Evolutionary conservation across 2,329 filamentous ascomycete species (phyloP).

Genomic region (Emmonsiellopsis sp.): DNA sequence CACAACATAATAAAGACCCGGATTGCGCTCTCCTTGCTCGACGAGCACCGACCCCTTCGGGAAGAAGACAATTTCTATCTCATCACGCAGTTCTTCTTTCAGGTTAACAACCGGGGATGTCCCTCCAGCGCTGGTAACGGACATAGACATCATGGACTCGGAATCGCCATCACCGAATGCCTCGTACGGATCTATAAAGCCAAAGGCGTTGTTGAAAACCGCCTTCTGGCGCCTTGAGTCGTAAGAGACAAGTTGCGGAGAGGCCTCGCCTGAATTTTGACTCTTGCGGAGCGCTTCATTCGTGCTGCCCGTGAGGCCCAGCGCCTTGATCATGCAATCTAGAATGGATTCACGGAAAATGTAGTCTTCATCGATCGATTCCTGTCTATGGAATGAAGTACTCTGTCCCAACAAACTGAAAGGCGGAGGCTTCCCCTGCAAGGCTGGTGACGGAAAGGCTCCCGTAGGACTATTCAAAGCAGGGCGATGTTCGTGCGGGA

Average conservation of each 20-base stretch:
- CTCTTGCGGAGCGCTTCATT: conserved; percentile 56
- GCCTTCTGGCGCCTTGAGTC: conserved; percentile 74
- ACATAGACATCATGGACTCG: conserved; percentile 66
- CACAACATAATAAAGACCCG: conserved; percentile 92
- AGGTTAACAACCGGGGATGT: conserved; percentile 56
- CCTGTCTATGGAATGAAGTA: conserved; percentile 54
- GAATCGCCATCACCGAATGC: conserved; percentile 65
- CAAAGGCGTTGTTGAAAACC: conserved; percentile 78
- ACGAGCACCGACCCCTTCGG: conserved; percentile 89
- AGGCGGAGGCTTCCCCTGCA: neutral
- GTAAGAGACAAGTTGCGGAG: conserved; percentile 72
- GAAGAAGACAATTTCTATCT: conserved; percentile 96
- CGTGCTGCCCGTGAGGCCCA: conserved; percentile 62
- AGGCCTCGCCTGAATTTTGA: conserved; percentile 67
- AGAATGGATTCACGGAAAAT: conserved; percentile 83
- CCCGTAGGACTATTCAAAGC: neutral
- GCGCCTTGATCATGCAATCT: conserved; percentile 90
- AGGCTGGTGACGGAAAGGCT: neutral
- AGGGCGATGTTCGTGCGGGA: conserved; percentile 5
- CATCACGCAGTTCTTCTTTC: conserved; percentile 73
- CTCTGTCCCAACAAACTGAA: conserved; percentile 22
- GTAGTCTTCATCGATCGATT: conserved; percentile 78
- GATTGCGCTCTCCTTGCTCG: conserved; percentile 93
- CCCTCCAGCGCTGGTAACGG: conserved; percentile 54
- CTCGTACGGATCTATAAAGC: conserved; percentile 79